A percentile compares a stretch with the other conserved stretches of the same genome.
These are phyloP conservation scores for Lecanicillium sp. DNA, from an alignment of 2,329 filamentous ascomycete genomes.

Conservation along the genomic window DNA sequence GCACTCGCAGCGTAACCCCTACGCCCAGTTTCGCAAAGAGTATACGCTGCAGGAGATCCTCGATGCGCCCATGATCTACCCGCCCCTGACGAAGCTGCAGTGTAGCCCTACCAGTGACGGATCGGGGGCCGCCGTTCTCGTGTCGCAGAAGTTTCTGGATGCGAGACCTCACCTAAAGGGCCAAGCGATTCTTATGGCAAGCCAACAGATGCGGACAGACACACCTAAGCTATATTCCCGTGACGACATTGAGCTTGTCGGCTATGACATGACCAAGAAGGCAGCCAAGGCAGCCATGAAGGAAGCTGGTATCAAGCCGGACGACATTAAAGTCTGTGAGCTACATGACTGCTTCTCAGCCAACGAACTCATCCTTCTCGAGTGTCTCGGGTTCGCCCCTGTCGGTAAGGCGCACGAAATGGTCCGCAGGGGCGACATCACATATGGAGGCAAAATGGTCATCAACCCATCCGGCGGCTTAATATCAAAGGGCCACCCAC, in stretches of 20 bases:
- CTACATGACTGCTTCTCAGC: constrained; percentile 22
- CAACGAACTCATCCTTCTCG: constrained; percentile 18
- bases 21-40: constrained; percentile 90
- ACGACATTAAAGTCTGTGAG: constrained; percentile 17
- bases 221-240: constrained; percentile 65
- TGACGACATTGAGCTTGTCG: constrained; percentile 19
- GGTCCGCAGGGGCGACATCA: constrained; percentile 16
- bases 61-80: constrained; percentile 68
- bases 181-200: constrained; percentile 80
- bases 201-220: constrained; percentile 83
- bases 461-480: constrained; percentile 21
- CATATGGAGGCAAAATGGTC: constrained; percentile 17
- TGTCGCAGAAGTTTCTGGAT: constrained; percentile 83
- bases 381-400: constrained; percentile 15
- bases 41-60: constrained; percentile 82
- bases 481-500: constrained; percentile 22
- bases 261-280: constrained; percentile 19
- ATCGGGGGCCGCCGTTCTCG: constrained; percentile 78
- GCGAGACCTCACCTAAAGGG: constrained; percentile 71
- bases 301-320: constrained; percentile 13
- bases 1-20: constrained; percentile 85
- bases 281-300: constrained; percentile 15
- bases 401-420: constrained; percentile 16
- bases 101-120: constrained; percentile 96
- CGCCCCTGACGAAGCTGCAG: constrained; percentile 89